Evolutionary conservation across 192 early-diverging fungal species (phyloP).

Genomic region (Coemansia sp.): DNA sequence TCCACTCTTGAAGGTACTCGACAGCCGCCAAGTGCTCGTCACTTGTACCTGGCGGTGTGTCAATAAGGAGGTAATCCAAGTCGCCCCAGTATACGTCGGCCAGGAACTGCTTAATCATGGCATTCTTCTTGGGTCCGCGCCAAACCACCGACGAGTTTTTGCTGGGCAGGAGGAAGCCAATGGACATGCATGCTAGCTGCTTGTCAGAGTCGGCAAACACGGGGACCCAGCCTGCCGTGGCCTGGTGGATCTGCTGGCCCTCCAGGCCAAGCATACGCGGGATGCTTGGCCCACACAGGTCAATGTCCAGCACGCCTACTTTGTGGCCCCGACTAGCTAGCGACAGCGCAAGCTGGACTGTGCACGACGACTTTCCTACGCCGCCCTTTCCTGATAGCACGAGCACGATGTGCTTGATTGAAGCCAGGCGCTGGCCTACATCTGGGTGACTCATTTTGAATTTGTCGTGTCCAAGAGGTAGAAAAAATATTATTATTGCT

Average conservation of each 20-base stretch:
- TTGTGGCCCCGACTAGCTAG: slow-evolving; percentile 60
- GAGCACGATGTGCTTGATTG: slow-evolving; percentile 85
- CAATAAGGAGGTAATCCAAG: slow-evolving; percentile 90
- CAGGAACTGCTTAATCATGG: slow-evolving; percentile 97
- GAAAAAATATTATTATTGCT: neutral
- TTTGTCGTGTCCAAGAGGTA: neutral
- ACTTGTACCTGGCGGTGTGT: slow-evolving; percentile 97
- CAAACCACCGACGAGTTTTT: slow-evolving; percentile 95
- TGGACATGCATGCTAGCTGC: slow-evolving; percentile 86
- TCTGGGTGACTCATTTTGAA: slow-evolving; percentile 38
- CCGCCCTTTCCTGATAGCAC: slow-evolving; percentile 98
- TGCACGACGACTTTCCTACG: slow-evolving; percentile 94
- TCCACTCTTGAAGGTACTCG: slow-evolving; percentile 80
- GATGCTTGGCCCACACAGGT: slow-evolving; percentile 95
- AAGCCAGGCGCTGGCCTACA: slow-evolving; percentile 39
- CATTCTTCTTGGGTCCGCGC: slow-evolving; percentile 98
- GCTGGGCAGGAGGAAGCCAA: slow-evolving; percentile 87
- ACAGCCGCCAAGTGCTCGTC: slow-evolving; percentile 96
- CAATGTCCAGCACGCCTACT: slow-evolving; percentile 94
- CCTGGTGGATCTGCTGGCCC: slow-evolving; percentile 84
- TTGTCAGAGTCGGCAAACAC: slow-evolving; percentile 69
- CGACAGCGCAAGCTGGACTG: slow-evolving; percentile 78
- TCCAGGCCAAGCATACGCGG: slow-evolving; percentile 94
- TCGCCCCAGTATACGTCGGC: slow-evolving; percentile 96
- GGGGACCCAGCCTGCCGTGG: slow-evolving; percentile 84